Evolutionary conservation across 306 rosid genomes (phyloP), one percentile per base, ranked within the genome.

Genomic region (Fragaria iinumae): DNA sequence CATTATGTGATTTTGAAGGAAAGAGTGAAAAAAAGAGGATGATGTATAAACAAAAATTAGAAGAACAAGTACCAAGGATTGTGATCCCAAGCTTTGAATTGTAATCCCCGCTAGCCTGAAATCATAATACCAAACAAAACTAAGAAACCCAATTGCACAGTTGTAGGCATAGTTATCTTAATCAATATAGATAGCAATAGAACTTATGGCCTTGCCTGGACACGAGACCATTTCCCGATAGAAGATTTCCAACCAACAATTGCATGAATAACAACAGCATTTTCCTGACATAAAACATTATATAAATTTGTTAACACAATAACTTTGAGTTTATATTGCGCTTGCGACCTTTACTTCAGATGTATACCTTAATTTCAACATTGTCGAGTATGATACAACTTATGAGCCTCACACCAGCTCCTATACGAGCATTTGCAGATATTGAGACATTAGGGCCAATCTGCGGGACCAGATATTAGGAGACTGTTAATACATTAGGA

Each of bases 211-310:
- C 95, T 84, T 89, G 81, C 98, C 97, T 95, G 97, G 72, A 89
- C 92, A 11, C 92, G 91, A 9, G 99, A 87, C 99, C 99, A 92
- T 83, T 83, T 85, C 67, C 99, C 99, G 67, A 92, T 75, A 27
- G 96, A 83, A 47, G 97, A 92, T 84, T 95, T 95, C 99, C 99
- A 95, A 72, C 99, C 97, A 74, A 95, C 88, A 86, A 95, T 95
- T 67, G 99, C 88, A 80, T 92, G 93, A 78, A 86, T 83, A 27
- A 91, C 92, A 65, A 92, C 92, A 2, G 97, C 97, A 75, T 92
- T 95, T 60, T 92, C 99, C 99, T 95, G 92, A 69, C 66, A 82
- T 67, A 76, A 34, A 62, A 71, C 81, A 83, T 2, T 8, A 23
- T 8, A 23, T 36, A 52, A 3, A 34, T 49, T 41, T 71, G 74